Evolutionary conservation across 2,329 filamentous ascomycete species (phyloP).

Genomic region (Microsporum canis): DNA sequence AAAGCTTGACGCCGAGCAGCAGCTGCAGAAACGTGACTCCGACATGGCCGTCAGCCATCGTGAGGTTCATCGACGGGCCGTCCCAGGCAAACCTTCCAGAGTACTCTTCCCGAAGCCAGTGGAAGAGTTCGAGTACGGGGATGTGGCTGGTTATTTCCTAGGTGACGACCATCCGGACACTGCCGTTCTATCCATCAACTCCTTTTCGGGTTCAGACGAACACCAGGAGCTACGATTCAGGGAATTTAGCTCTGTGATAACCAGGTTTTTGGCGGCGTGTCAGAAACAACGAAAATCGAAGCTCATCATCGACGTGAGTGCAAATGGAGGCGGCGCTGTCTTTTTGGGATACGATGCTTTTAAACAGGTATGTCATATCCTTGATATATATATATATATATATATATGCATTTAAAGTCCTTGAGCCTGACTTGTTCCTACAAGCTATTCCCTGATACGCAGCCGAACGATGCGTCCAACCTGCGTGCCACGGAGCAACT

Average conservation of each 20-base stretch:
- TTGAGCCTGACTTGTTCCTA: background rate
- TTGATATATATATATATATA: background rate
- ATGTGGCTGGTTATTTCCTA: constrained; percentile 37
- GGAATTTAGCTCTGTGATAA: constrained; percentile 30
- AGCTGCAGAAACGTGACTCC: constrained; percentile 8
- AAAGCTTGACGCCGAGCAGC: constrained; percentile 7
- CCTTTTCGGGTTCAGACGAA: constrained; percentile 23
- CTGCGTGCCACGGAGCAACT: constrained; percentile 36
- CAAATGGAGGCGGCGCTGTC: constrained; percentile 48
- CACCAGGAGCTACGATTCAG: constrained; percentile 4
- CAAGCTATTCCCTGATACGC: constrained; percentile 38
- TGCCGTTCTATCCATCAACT: constrained; percentile 35
- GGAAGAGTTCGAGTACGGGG: constrained; percentile 24
- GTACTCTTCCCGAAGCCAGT: constrained; percentile 30
- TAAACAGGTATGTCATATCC: constrained; percentile 27
- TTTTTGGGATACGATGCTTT: constrained; percentile 41
- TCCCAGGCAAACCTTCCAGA: constrained; percentile 4
- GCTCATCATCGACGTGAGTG: constrained; percentile 52
- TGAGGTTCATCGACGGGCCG: constrained; percentile 9
- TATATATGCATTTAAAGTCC: background rate
- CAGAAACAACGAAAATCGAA: constrained; percentile 44
- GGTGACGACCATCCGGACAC: constrained; percentile 31
- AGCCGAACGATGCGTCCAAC: constrained; percentile 37
- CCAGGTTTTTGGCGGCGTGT: constrained; percentile 38
- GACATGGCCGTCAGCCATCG: background rate